Conservation (phyloP, 1,139 yeast genomes). For the Blastobotrys niveus region DNA sequence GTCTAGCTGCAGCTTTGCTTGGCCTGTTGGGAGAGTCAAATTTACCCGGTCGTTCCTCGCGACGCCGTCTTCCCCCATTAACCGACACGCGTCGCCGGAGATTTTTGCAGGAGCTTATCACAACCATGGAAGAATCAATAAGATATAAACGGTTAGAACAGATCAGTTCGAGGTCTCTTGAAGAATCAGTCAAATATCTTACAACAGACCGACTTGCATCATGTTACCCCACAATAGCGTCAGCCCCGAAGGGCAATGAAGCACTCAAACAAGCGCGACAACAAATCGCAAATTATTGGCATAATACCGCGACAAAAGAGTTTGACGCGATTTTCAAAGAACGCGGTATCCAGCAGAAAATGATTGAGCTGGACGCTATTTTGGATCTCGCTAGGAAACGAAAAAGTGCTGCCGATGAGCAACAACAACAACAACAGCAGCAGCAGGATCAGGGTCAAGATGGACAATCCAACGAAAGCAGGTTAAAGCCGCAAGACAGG, state of each 20-base stretch:
- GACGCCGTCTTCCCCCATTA: too few relatives aligned
- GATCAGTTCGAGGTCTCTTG: conserved; percentile 61
- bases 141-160: conserved; percentile 50
- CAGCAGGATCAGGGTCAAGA: not conserved
- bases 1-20: too few relatives aligned
- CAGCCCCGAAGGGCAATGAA: conserved; percentile 43
- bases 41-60: too few relatives aligned
- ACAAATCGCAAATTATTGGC: conserved; percentile 62
- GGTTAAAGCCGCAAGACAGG: conserved; percentile 13
- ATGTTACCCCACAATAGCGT: conserved; percentile 61
- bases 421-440: too few relatives aligned
- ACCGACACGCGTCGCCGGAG: too few relatives aligned
- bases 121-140: conserved; percentile 32
- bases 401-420: conserved; percentile 15
- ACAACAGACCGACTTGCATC: conserved; percentile 53
- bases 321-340: conserved; percentile 63
- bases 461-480: too few relatives aligned
- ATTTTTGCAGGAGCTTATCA: too few relatives aligned
- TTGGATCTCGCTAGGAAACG: conserved; percentile 45
- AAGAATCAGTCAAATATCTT: conserved; percentile 58
- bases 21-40: too few relatives aligned
- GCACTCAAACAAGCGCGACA: conserved; percentile 53
- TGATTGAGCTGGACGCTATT: conserved; percentile 62
- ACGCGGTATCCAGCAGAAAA: conserved; percentile 49
- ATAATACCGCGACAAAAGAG: conserved; percentile 51